A percentile compares a stretch with the other conserved stretches of the same genome.
Evolutionary conservation across 1,284 basidiomycete genomes (phyloP).

Genomic region (Anthracocystis panici-leucophaei): DNA sequence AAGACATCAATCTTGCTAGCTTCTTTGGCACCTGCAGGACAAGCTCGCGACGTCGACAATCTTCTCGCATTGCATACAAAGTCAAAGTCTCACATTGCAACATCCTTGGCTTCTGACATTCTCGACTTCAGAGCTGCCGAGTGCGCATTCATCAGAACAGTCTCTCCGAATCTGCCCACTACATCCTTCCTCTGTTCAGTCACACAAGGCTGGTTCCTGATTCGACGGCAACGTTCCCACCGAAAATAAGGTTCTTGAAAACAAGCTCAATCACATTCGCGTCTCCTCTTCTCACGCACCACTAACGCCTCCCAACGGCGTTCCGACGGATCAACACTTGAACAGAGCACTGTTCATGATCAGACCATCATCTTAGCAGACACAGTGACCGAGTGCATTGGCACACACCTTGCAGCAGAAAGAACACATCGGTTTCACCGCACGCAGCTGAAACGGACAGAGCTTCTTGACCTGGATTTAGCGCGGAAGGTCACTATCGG

Average conservation of each 20-base stretch:
- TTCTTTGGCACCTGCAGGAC: neutral
- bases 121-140: neutral
- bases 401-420: neutral
- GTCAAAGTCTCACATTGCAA: neutral
- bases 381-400: neutral
- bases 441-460: constrained; percentile 1
- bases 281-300: constrained; percentile 10
- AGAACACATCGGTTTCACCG: neutral
- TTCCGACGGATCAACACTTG: constrained; percentile 17
- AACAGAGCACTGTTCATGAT: constrained; percentile 10
- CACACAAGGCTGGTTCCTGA: neutral
- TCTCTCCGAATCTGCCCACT: neutral
- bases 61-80: neutral
- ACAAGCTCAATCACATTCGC: constrained; percentile 4
- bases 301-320: neutral
- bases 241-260: neutral
- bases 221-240: neutral
- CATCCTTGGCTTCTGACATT: neutral
- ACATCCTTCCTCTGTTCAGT: neutral
- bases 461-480: constrained; percentile 6
- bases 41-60: neutral
- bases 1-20: neutral
- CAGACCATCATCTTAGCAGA: constrained; percentile 2
- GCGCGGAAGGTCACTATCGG: constrained; percentile 8
- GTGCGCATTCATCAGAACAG: neutral